phyloP scores from a whole-genome alignment of 768 basidiomycete genomes.

The Suillus americanus region DNA sequence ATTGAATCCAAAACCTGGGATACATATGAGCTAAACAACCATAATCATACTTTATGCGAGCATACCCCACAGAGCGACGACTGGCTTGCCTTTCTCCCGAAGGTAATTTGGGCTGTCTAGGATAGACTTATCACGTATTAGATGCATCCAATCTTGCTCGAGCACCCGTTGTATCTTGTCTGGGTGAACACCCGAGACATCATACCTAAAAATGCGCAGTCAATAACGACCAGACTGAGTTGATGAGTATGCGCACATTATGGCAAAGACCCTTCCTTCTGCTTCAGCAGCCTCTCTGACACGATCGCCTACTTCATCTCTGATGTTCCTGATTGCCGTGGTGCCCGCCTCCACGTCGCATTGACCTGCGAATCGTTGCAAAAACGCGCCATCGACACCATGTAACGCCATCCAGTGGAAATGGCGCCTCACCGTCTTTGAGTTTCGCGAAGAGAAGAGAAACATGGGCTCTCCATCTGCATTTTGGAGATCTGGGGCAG shows the following conservation, averaged over 20 bases:
- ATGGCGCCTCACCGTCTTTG: constrained; percentile 66
- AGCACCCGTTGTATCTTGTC: background rate
- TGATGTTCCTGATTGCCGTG: background rate
- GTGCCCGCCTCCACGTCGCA: background rate
- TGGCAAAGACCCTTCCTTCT: background rate
- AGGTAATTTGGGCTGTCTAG: background rate
- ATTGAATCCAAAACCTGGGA: background rate
- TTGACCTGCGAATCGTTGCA: background rate
- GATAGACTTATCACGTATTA: background rate
- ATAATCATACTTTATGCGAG: background rate
- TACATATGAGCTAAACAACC: background rate
- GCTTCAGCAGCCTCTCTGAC: background rate
- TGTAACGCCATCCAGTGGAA: constrained; percentile 67
- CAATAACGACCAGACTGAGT: background rate
- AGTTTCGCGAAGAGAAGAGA: constrained; percentile 77
- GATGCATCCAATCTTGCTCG: background rate
- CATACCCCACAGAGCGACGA: background rate
- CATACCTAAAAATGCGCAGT: background rate
- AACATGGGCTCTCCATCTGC: constrained; percentile 57
- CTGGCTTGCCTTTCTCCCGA: background rate
- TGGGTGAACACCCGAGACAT: background rate
- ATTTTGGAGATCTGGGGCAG: constrained; percentile 63
- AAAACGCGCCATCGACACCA: background rate
- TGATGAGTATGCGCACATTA: background rate
- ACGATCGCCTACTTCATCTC: background rate